Evolutionary conservation across 805 yeast genomes (phyloP).

Genomic region (Candida xyloterini): DNA sequence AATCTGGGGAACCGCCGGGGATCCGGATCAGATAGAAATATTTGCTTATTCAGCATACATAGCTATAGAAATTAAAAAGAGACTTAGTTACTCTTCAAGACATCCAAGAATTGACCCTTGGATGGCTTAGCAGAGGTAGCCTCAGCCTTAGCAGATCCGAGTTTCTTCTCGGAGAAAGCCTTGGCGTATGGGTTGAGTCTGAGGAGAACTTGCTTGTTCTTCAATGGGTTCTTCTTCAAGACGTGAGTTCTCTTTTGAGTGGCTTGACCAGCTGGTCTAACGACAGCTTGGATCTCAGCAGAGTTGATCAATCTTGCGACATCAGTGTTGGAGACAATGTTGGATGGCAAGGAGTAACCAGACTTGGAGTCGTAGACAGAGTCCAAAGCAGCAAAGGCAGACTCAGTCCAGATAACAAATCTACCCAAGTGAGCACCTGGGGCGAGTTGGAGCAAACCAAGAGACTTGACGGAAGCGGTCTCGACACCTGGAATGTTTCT

Average conservation of each 20-base stretch:
- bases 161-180: slow-evolving; percentile 89
- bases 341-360: slow-evolving; percentile 88
- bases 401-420: slow-evolving; percentile 99
- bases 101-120: slow-evolving; percentile 65
- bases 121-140: slow-evolving; percentile 62
- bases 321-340: slow-evolving; percentile 94
- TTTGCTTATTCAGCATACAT: slow-evolving; percentile 3
- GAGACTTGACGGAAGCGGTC: slow-evolving; percentile 85
- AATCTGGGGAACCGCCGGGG: slow-evolving; percentile 13
- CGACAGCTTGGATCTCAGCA: slow-evolving; percentile 96
- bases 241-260: slow-evolving; percentile 92
- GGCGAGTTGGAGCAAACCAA: slow-evolving; percentile 96
- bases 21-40: not conserved
- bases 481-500: slow-evolving; percentile 99
- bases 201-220: slow-evolving; percentile 97
- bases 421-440: slow-evolving; percentile 99
- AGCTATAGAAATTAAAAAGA: slow-evolving; percentile 1
- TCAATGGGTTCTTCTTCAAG: slow-evolving; percentile 98
- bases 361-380: slow-evolving; percentile 95
- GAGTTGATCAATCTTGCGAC: slow-evolving; percentile 97
- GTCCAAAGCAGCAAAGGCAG: slow-evolving; percentile 96
- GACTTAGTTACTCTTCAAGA: slow-evolving; percentile 59
- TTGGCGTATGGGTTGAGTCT: slow-evolving; percentile 99
- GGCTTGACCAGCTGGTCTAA: slow-evolving; percentile 94
- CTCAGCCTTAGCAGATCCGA: slow-evolving; percentile 77